Evolutionary conservation across 2,329 filamentous ascomycete genomes (phyloP).

Genomic region (Apiospora marii): DNA sequence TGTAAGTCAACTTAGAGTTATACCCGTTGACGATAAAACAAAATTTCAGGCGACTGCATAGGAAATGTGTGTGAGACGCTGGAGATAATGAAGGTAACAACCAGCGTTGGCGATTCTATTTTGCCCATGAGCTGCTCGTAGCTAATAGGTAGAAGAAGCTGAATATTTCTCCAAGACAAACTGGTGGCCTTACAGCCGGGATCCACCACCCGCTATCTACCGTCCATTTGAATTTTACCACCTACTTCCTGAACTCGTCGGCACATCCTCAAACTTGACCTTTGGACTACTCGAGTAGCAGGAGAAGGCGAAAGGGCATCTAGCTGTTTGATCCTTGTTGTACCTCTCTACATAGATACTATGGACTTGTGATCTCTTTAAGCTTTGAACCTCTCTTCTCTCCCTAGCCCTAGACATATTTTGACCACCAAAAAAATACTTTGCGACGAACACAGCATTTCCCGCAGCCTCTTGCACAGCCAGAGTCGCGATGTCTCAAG

Average conservation of each 20-base stretch:
- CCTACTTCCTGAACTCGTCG: neutral
- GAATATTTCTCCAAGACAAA: conserved; percentile 14
- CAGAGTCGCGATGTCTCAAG: conserved; percentile 5
- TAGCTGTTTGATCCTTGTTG: neutral
- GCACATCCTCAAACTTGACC: neutral
- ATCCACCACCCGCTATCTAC: conserved; percentile 3
- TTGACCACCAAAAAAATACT: conserved; percentile 12
- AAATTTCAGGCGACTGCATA: neutral
- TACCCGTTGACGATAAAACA: neutral
- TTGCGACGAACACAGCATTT: neutral
- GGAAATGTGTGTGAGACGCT: neutral
- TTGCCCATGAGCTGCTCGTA: neutral
- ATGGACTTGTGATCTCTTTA: neutral
- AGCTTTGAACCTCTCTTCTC: neutral
- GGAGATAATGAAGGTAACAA: neutral
- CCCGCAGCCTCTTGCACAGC: neutral
- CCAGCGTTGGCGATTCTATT: neutral
- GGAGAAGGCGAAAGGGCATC: neutral
- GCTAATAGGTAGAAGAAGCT: neutral
- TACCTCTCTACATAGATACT: neutral
- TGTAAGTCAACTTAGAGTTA: no score
- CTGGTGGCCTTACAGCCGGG: conserved; percentile 2
- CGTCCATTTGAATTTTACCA: neutral
- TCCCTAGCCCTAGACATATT: conserved; percentile 5
- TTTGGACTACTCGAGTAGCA: neutral